Conservation (phyloP, 2,329 filamentous ascomycete species). For the Colletotrichum tropicale region DNA sequence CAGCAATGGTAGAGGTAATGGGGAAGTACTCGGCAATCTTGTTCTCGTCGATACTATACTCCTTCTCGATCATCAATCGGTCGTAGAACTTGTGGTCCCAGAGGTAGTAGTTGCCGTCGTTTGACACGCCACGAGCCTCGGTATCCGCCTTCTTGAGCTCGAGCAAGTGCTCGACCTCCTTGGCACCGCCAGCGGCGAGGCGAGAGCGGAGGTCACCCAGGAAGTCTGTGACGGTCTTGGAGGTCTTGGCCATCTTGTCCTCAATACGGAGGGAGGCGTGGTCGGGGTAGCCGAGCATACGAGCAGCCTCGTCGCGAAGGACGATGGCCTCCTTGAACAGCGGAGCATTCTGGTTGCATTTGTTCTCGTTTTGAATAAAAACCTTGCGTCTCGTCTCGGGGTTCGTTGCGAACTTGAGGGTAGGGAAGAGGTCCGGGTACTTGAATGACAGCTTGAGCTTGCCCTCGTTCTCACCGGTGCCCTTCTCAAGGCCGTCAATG, state of each 20-base stretch:
- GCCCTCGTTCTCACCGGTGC: constrained; percentile 73
- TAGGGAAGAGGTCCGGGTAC: constrained; percentile 81
- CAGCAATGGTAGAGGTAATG: constrained; percentile 71
- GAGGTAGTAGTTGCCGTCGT: constrained; percentile 76
- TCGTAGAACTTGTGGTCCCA: constrained; percentile 87
- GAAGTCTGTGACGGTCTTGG: constrained; percentile 60
- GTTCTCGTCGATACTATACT: constrained; percentile 80
- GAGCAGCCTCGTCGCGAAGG: constrained; percentile 60
- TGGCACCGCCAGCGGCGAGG: constrained; percentile 70
- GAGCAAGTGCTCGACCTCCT: constrained; percentile 74
- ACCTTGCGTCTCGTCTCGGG: constrained; percentile 71
- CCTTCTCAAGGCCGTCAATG: constrained; percentile 70
- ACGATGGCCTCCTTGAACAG: constrained; percentile 60
- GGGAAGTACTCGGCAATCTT: constrained; percentile 87
- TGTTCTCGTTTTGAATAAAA: constrained; percentile 80
- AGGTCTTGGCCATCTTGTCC: constrained; percentile 65
- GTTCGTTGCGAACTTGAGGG: constrained; percentile 77
- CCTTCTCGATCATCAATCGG: constrained; percentile 78
- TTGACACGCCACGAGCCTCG: constrained; percentile 59
- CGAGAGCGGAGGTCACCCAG: constrained; percentile 71
- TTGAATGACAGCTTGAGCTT: constrained; percentile 81
- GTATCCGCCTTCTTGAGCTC: constrained; percentile 76
- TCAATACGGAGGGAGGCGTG: constrained; percentile 61
- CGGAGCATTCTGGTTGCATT: constrained; percentile 66
- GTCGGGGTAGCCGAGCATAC: constrained; percentile 59